A percentile compares a stretch with the other conserved stretches of the same genome.
phyloP scores from a whole-genome alignment of 306 rosid genomes.

The Dryas alaskensis region DNA sequence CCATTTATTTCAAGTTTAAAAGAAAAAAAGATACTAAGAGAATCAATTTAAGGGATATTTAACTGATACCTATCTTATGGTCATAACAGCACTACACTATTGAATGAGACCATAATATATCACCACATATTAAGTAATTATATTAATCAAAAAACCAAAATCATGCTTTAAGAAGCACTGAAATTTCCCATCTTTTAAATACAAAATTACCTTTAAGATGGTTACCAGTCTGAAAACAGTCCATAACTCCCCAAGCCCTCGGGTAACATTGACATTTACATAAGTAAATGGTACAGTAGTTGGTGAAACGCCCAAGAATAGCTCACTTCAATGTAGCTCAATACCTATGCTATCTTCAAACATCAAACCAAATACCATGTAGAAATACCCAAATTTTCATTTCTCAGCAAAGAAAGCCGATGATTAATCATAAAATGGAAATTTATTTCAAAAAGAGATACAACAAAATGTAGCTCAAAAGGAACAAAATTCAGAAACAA shows the following conservation, averaged over 20 bases:
- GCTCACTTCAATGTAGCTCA: slow-evolving; percentile 29
- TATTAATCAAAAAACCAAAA: slow-evolving; percentile 1
- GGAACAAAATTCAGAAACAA: background rate
- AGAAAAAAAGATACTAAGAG: background rate
- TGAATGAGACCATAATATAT: background rate
- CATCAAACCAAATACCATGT: slow-evolving; percentile 12
- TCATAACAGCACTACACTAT: background rate
- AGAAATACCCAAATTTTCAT: background rate
- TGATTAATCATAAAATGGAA: background rate
- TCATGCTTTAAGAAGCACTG: too few relatives aligned
- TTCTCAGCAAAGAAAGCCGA: background rate
- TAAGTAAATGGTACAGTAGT: slow-evolving; percentile 28
- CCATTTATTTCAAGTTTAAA: background rate
- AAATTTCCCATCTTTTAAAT: background rate
- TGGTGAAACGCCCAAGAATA: slow-evolving; percentile 27
- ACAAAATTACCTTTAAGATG: slow-evolving; percentile 42
- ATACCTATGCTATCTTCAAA: slow-evolving; percentile 34
- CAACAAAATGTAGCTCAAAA: background rate
- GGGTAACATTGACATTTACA: slow-evolving; percentile 65
- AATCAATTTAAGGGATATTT: background rate
- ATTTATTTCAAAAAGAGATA: too few relatives aligned
- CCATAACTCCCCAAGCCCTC: slow-evolving; percentile 81
- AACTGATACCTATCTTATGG: background rate
- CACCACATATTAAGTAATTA: background rate
- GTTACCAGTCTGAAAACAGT: slow-evolving; percentile 46